Conservation (phyloP, 2,329 filamentous ascomycete genomes). For the Cadophora sp. region DNA sequence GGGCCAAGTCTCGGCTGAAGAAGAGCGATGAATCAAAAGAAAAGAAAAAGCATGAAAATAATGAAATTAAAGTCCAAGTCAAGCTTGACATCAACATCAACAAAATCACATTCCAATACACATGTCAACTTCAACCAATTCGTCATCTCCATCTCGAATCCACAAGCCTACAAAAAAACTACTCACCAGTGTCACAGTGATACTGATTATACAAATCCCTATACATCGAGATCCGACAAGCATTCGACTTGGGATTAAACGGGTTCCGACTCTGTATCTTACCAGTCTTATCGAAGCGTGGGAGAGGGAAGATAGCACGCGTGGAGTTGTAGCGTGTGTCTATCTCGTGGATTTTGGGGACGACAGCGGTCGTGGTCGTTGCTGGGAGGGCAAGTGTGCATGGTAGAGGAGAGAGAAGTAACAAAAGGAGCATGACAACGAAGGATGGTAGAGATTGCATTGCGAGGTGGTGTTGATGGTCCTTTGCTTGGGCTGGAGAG, state of each 20-base stretch:
- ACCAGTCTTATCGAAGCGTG: neutral
- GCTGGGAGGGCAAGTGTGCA: neutral
- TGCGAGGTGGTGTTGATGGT: neutral
- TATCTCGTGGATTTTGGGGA: neutral
- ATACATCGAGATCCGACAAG: neutral
- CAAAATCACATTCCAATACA: too few relatives aligned
- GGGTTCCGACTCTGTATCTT: neutral
- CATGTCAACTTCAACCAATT: too few relatives aligned
- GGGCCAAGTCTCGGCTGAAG: too few relatives aligned
- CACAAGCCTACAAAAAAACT: too few relatives aligned
- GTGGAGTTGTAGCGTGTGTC: neutral
- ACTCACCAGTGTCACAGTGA: neutral
- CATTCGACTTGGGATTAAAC: neutral
- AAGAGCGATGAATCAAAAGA: too few relatives aligned
- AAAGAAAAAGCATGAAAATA: too few relatives aligned
- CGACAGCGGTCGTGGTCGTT: too few relatives aligned
- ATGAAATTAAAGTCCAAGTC: too few relatives aligned
- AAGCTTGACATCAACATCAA: too few relatives aligned
- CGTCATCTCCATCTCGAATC: too few relatives aligned
- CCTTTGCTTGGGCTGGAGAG: too few relatives aligned
- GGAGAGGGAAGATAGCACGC: neutral
- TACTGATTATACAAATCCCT: conserved; percentile 2
- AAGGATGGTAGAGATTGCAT: neutral
- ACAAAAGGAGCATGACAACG: neutral
- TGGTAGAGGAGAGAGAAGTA: neutral